These are phyloP conservation scores for Bryum argenteum DNA, from an alignment of 225 moss, liverwort and hornwort species.

Conservation along the genomic window DNA sequence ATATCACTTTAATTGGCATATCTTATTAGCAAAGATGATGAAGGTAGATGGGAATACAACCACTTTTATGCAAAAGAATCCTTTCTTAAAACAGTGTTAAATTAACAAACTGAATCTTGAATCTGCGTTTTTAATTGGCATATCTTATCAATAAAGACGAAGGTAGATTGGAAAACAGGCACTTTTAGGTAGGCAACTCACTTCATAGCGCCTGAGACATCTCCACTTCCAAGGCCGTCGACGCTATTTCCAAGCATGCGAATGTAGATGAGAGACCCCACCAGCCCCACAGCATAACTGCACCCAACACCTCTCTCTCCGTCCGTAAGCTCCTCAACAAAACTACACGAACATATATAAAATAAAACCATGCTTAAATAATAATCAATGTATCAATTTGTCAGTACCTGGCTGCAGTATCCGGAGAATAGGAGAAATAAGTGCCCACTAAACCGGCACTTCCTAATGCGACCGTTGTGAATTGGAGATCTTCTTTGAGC, in stretches of 20 bases:
- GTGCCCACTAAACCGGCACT: slow-evolving; percentile 54
- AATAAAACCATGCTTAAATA: background rate
- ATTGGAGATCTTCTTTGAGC: slow-evolving; percentile 78
- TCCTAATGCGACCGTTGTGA: slow-evolving; percentile 70
- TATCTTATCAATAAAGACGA: no score
- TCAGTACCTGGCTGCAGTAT: slow-evolving; percentile 82
- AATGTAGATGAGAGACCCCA: slow-evolving; percentile 74
- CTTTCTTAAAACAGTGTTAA: no score
- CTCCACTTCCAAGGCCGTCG: slow-evolving; percentile 57
- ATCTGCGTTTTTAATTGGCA: no score
- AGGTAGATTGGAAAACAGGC: background rate
- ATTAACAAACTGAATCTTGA: no score
- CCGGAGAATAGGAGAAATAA: slow-evolving; percentile 68
- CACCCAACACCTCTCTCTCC: slow-evolving; percentile 5
- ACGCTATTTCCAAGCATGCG: slow-evolving; percentile 96
- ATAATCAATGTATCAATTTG: no score
- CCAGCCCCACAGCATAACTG: slow-evolving; percentile 84
- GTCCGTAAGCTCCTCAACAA: background rate
- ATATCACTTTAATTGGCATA: no score
- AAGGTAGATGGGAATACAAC: no score
- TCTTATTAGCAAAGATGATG: no score
- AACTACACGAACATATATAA: no score
- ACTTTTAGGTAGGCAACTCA: slow-evolving; percentile 15
- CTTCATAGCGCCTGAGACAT: slow-evolving; percentile 65
- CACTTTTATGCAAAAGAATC: no score